Percentiles rank a stretch among this genome's conserved stretches.
These are phyloP conservation scores for Pleurostoma richardsiae DNA, from an alignment of 2,329 filamentous ascomycete species.

Conservation along the genomic window DNA sequence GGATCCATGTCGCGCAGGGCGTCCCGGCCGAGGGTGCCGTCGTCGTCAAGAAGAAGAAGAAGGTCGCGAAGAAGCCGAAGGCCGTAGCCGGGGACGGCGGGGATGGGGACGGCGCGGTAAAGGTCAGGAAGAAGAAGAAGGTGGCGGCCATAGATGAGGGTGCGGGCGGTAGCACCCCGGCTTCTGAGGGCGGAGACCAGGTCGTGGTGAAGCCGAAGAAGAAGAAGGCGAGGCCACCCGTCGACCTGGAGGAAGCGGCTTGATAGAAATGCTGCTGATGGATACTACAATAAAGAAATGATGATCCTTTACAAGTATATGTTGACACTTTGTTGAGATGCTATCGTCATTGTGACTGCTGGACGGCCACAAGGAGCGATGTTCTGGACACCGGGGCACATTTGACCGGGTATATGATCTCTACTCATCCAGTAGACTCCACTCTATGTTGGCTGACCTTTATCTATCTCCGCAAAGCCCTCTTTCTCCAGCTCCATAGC, in stretches of 20 bases:
- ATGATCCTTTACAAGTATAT: background rate
- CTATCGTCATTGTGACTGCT: background rate
- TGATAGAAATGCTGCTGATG: background rate
- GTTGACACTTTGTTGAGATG: background rate
- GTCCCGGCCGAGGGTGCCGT: constrained; percentile 60
- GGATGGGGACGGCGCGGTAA: constrained; percentile 36
- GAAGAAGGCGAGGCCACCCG: constrained; percentile 14
- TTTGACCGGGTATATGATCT: background rate
- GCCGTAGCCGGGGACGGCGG: constrained; percentile 10
- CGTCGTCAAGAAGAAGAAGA: constrained; percentile 65
- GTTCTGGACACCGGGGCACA: background rate
- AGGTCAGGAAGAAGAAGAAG: constrained; percentile 41
- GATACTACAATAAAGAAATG: background rate
- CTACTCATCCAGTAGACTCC: background rate
- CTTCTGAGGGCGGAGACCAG: constrained; percentile 4
- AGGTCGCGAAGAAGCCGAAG: constrained; percentile 39
- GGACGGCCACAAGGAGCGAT: background rate
- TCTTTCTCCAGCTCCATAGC: constrained; percentile 47
- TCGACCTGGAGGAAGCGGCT: constrained; percentile 11
- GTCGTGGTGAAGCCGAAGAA: constrained; percentile 18
- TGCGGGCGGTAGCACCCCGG: constrained; percentile 7
- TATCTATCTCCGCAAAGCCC: constrained; percentile 46
- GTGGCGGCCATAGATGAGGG: constrained; percentile 4
- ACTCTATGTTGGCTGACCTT: constrained; percentile 3
- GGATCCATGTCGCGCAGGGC: constrained; percentile 67